Percentiles rank a stretch among this genome's conserved stretches.
phyloP scores from a whole-genome alignment of 2,329 filamentous ascomycete species.

The Lecanicillium sp. region DNA sequence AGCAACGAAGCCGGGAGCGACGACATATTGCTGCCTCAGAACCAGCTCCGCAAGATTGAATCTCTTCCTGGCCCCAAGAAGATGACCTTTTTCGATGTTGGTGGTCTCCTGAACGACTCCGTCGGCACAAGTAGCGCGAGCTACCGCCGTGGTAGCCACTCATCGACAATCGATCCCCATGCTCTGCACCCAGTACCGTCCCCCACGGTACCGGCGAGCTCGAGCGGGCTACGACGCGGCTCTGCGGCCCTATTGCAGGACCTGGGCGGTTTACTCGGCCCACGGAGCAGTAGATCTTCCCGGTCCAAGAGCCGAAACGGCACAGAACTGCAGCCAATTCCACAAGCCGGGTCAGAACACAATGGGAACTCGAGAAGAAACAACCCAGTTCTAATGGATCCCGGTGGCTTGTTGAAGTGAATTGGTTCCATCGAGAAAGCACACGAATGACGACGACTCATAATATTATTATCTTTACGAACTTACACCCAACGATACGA shows the following conservation, averaged over 20 bases:
- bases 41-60: conserved; percentile 22
- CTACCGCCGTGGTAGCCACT: conserved; percentile 33
- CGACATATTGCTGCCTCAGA: conserved; percentile 31
- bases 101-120: conserved; percentile 58
- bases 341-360: conserved; percentile 30
- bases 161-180: conserved; percentile 30
- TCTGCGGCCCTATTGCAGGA: conserved; percentile 53
- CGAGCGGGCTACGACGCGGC: conserved; percentile 40
- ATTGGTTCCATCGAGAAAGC: background rate
- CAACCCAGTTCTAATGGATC: conserved; percentile 28
- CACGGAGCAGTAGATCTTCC: conserved; percentile 25
- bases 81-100: conserved; percentile 80
- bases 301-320: conserved; percentile 23
- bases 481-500: too few relatives aligned
- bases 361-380: conserved; percentile 22
- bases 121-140: conserved; percentile 21
- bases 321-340: conserved; percentile 40
- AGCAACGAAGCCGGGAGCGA: conserved; percentile 35
- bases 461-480: conserved; percentile 6
- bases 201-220: conserved; percentile 36
- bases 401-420: conserved; percentile 25
- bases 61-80: conserved; percentile 19
- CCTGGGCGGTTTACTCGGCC: conserved; percentile 44
- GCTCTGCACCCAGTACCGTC: conserved; percentile 27
- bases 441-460: conserved; percentile 1